Conservation (phyloP, 2,329 filamentous ascomycete species). For the Aureobasidium sp. region DNA sequence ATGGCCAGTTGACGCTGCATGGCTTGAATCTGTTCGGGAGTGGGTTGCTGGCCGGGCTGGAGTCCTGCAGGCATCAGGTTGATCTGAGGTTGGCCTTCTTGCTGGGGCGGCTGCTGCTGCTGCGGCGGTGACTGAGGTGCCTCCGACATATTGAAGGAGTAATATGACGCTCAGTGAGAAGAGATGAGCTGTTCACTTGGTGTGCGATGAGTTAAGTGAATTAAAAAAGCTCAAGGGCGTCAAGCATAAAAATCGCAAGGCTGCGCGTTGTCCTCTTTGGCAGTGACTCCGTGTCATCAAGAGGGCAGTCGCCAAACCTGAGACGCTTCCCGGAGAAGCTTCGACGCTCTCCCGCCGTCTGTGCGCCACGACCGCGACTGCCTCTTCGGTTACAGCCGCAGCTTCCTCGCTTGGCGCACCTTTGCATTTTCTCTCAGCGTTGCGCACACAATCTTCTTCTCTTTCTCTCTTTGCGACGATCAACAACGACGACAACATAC, state of each 20-base stretch:
- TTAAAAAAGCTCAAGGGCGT: not conserved
- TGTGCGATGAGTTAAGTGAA: not conserved
- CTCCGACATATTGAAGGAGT: constrained; percentile 19
- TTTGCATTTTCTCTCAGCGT: constrained; percentile 11
- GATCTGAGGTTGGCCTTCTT: constrained; percentile 5
- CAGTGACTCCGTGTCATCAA: constrained; percentile 14
- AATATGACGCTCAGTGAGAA: not conserved
- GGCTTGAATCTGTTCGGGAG: constrained; percentile 74
- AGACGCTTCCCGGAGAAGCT: not conserved
- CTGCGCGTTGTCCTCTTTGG: not conserved
- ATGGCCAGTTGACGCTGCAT: constrained; percentile 78
- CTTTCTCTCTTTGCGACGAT: constrained; percentile 13
- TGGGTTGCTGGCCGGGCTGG: constrained; percentile 49
- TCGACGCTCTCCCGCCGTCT: not conserved
- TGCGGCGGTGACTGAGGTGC: constrained; percentile 16
- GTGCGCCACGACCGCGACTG: not conserved
- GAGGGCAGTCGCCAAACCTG: not conserved
- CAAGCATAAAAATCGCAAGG: not conserved
- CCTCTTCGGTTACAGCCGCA: constrained; percentile 10
- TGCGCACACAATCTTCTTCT: not conserved
- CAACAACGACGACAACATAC: constrained; percentile 11
- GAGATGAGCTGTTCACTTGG: not conserved
- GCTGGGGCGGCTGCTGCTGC: constrained; percentile 11
- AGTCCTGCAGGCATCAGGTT: constrained; percentile 15
- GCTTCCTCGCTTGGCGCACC: constrained; percentile 13